Base-by-base conservation (phyloP, 2,329 filamentous ascomycete species). In the Aspergillus amoenus region DNA sequence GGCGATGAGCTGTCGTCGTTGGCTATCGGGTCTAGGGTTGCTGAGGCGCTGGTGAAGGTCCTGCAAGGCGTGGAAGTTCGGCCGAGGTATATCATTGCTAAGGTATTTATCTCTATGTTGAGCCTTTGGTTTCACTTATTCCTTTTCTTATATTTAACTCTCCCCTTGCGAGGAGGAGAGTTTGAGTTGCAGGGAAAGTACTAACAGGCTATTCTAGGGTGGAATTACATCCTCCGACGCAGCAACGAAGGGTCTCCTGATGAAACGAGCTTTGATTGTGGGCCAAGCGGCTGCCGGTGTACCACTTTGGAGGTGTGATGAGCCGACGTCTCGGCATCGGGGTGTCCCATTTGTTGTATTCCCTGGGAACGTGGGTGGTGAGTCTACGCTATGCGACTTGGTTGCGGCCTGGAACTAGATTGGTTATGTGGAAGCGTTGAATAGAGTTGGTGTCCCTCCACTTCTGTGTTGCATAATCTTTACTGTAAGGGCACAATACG, bases 171-270 rank as follows among this genome's bases (percentile, higher is more conserved):
- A 17, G 27, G 13, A 21, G 17, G 22, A n/a, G 8, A 15, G 12
- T 22, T 12, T 49, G 30, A 21, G 21, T 9, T 30, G 22, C 12
- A 37, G 34, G 34, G 13, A 15, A 5, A 5, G 27, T 39, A 18
- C 32, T 39, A 40, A 43, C 48, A 8, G 8, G 41, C 6, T 37
- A 37, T 37, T 13, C 22, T 58, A 82, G 68, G 83, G 84, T 0
- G 83, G 83, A 9, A 86, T 86, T 43, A 86, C 84, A 0, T 82
- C 79, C 0, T 84, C 81, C 0, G 83, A 86, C 50, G 81, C 81
- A 63, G 83, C 83, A 0, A 84, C 81, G 0, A 84, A 85, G 52
- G 82, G 81, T 0, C 62, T 87, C 12, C 73, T 71, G 15, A 80
- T 86, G 70, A 81, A 81, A 66, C 73, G 78, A 27, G 83, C 83